phyloP scores from a whole-genome alignment of 1,139 yeast genomes.

The Candida sp. region DNA sequence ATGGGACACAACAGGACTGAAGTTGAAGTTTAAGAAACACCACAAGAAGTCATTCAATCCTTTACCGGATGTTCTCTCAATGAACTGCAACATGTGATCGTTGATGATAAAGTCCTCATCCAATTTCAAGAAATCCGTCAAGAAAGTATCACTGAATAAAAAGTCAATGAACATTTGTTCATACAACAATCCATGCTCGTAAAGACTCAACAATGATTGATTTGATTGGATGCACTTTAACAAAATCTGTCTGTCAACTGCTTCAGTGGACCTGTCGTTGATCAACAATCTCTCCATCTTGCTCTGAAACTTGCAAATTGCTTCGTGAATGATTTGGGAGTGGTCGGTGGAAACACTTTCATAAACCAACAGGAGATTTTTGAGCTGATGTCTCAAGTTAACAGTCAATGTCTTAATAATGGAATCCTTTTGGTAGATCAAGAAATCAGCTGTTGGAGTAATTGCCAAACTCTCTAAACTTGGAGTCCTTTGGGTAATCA shows the following conservation, averaged over 20 bases:
- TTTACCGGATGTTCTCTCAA: conserved; percentile 8
- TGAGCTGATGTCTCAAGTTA: conserved; percentile 8
- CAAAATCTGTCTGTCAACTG: conserved; percentile 8
- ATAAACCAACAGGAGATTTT: conserved; percentile 8
- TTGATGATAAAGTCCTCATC: conserved; percentile 12
- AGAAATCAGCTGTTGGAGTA: conserved; percentile 10
- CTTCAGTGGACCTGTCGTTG: conserved; percentile 9
- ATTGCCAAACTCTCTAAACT: conserved; percentile 9
- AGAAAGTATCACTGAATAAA: conserved; percentile 10
- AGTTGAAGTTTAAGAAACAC: conserved; percentile 12
- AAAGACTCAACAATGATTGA: conserved; percentile 8
- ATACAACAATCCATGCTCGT: conserved; percentile 11
- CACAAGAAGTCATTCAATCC: conserved; percentile 12
- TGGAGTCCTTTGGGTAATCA: conserved; percentile 7
- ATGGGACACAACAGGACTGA: conserved; percentile 10
- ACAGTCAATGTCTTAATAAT: conserved; percentile 3
- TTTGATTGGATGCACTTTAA: conserved; percentile 11
- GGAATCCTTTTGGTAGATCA: conserved; percentile 7
- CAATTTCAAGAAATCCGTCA: conserved; percentile 10
- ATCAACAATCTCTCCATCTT: conserved; percentile 9
- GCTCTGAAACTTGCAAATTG: conserved; percentile 10
- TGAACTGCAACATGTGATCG: conserved; percentile 11
- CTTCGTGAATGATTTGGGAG: conserved; percentile 8
- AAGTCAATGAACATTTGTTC: conserved; percentile 8
- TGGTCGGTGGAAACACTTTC: conserved; percentile 7